Evolutionary conservation across 306 rosid genomes (phyloP).

Genomic region (Quercus dentata): DNA sequence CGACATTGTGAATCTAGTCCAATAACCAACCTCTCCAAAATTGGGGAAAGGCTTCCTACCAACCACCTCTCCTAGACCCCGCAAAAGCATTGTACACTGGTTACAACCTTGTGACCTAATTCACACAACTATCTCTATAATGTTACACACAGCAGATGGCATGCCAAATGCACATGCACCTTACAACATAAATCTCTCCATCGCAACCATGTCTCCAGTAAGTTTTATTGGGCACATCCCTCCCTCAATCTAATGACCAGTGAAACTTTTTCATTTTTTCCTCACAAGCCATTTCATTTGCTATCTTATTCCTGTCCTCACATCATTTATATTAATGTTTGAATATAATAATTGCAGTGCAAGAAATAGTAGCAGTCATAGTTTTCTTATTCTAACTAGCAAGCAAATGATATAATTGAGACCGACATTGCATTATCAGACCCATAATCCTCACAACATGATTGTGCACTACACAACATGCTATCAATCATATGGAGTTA

Average conservation of each 20-base stretch:
- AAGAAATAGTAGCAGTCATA: background rate
- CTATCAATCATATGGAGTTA: background rate
- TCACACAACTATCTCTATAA: background rate
- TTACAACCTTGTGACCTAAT: background rate
- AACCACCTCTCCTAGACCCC: no score
- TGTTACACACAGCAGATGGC: background rate
- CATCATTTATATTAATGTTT: background rate
- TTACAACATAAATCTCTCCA: background rate
- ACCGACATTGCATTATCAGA: background rate
- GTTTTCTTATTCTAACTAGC: background rate
- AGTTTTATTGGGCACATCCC: background rate
- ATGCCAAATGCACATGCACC: background rate
- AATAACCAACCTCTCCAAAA: no score
- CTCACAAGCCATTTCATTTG: background rate
- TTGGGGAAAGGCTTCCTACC: no score
- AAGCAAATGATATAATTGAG: background rate
- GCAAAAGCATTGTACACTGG: no score
- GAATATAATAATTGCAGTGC: background rate
- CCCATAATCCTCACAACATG: background rate
- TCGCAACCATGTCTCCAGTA: background rate
- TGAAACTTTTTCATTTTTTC: background rate
- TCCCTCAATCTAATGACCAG: background rate
- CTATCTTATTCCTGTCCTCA: background rate
- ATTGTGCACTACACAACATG: background rate
- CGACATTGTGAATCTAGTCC: background rate